phyloP scores from a whole-genome alignment of 768 basidiomycete genomes.

The Calvatia gigantea region DNA sequence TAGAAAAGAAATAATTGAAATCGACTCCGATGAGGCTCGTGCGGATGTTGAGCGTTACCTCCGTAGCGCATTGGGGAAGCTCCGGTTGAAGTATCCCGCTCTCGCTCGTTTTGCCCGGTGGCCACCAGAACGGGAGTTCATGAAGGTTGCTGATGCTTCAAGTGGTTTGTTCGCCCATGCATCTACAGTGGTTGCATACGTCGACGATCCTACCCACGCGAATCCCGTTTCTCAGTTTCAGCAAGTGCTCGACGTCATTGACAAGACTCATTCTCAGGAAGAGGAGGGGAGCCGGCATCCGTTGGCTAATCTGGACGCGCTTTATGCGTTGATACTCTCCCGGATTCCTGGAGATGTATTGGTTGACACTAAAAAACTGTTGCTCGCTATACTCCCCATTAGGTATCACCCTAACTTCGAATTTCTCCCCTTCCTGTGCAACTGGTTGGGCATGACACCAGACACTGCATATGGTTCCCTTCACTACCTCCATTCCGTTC shows the following conservation, averaged over 20 bases:
- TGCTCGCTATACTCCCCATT: not conserved
- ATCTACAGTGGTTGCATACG: not conserved
- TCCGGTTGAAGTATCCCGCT: not conserved
- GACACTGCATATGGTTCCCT: not conserved
- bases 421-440: not conserved
- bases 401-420: not conserved
- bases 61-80: not conserved
- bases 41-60: not conserved
- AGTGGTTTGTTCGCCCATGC: not conserved
- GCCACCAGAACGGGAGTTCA: not conserved
- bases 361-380: not conserved
- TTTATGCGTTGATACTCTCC: constrained; percentile 7
- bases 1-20: not conserved
- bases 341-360: not conserved
- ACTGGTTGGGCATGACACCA: not conserved
- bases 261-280: not conserved
- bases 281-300: not conserved
- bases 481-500: not conserved
- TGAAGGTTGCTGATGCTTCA: not conserved
- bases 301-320: constrained; percentile 1
- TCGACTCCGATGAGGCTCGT: not conserved
- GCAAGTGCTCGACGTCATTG: not conserved
- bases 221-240: not conserved
- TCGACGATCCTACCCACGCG: not conserved
- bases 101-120: not conserved